Conservation (phyloP, 805 yeast species). For the Brettanomyces sp. region DNA sequence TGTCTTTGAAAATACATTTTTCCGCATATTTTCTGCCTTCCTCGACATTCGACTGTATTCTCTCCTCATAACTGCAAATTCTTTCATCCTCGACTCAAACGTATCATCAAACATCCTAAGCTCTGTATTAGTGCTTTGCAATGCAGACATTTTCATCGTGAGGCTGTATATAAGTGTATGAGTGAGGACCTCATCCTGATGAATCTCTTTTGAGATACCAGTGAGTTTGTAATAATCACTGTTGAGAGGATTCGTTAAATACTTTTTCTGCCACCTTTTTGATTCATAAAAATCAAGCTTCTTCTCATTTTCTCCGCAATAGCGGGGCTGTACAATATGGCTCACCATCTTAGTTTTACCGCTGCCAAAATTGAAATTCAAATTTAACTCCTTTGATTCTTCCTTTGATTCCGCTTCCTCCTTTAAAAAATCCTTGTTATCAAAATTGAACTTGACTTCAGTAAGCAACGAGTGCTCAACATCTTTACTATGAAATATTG, state of each 20-base stretch:
- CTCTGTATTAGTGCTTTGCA: conserved; percentile 38
- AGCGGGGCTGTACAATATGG: conserved; percentile 24
- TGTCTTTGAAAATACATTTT: conserved; percentile 21
- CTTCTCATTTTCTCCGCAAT: conserved; percentile 11
- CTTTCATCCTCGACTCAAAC: conserved; percentile 30
- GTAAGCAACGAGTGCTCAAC: conserved; percentile 71
- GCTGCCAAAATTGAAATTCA: conserved; percentile 8
- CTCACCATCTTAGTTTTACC: conserved; percentile 20
- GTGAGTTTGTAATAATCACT: conserved; percentile 22
- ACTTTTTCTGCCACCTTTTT: conserved; percentile 57
- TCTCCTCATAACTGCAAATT: conserved; percentile 32
- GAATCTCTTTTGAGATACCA: conserved; percentile 25
- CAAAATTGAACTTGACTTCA: conserved; percentile 60
- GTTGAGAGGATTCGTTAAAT: conserved; percentile 59
- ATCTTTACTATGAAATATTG: conserved; percentile 56
- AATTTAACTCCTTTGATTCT: conserved; percentile 8
- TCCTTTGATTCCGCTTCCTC: conserved; percentile 18
- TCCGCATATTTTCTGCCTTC: conserved; percentile 35
- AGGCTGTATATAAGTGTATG: conserved; percentile 55
- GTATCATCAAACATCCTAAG: conserved; percentile 34
- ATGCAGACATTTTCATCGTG: conserved; percentile 35
- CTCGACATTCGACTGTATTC: conserved; percentile 36
- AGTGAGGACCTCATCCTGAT: conserved; percentile 35
- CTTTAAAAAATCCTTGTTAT: conserved; percentile 35
- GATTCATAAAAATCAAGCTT: conserved; percentile 40